These are phyloP conservation scores for Ogataea corticis DNA, from an alignment of 805 yeast genomes.

Conservation along the genomic window DNA sequence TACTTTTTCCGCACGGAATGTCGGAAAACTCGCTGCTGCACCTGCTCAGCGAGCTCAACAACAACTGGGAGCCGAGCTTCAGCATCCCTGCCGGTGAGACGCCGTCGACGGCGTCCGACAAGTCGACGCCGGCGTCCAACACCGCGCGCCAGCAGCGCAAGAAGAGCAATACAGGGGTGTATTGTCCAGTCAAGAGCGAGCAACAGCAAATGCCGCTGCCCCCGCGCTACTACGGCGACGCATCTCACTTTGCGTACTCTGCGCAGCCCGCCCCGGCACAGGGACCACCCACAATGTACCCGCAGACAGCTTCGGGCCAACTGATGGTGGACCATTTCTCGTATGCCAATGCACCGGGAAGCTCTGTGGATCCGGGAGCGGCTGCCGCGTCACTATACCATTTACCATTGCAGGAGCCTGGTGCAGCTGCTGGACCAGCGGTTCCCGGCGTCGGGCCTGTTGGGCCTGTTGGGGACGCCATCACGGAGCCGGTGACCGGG, in stretches of 20 bases:
- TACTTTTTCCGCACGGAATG: background rate
- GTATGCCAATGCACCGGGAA: no score
- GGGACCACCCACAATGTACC: no score
- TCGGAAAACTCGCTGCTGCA: slow-evolving; percentile 2
- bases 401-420: no score
- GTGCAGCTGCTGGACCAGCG: background rate
- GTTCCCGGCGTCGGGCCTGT: background rate
- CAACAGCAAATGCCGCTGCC: no score
- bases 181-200: no score
- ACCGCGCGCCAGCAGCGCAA: background rate
- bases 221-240: no score
- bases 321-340: background rate
- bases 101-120: background rate
- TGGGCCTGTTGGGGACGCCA: background rate
- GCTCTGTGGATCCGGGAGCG: no score
- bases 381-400: no score
- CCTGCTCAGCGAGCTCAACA: slow-evolving; percentile 15
- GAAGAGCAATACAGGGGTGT: no score
- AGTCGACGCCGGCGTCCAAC: background rate
- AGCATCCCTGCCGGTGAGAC: slow-evolving; percentile 5
- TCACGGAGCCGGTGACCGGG: background rate
- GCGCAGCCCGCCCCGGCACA: no score
- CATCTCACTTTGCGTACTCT: no score
- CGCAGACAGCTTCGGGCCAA: background rate
- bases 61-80: slow-evolving; percentile 20